Evolutionary conservation across 2,329 filamentous ascomycete species (phyloP), one percentile per base, ranked within the genome.

Genomic region (Colletotrichum lini): DNA sequence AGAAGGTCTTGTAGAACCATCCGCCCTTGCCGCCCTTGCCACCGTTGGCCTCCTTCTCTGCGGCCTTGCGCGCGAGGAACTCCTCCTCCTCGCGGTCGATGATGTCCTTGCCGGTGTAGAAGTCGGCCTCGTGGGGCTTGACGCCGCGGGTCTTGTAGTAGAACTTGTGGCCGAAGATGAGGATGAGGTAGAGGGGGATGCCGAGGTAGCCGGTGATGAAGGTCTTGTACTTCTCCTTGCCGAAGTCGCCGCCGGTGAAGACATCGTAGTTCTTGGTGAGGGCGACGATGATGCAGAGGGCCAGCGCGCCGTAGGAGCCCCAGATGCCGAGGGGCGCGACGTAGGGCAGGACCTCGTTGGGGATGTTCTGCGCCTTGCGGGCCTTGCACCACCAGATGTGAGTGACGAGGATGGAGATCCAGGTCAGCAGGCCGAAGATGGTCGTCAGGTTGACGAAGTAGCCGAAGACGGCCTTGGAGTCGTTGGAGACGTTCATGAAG

Each of bases 231-330:
- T 73, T 73, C 67, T 74, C 72, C 61, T 84, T 84, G 64, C 85
- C 86, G 58, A 74, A 77, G 75, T 81, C 86, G 84, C 75, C 83
- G 77, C 75, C 79, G 73, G 89, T 85, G 80, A 96, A 96, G 70
- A 92, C 91, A 67, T 89, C 86, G 81, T 90, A 96, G 85, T 94
- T 95, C 88, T 96, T 97, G 78, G 94, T 96, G 62, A 97, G 78
- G 2, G 92, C 89, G 72, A 96, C 93, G 44, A 96, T 78, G 77
- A 87, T 86, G 82, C 92, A 94, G 82, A 94, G 91, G 77, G 85
- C 83, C 2, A 96, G 85, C 0, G 92, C 92, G 70, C 84, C 83
- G 78, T 90, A 90, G 0, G 91, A 94, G 13, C 94, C 94, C 72
- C 80, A 88, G 47, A 90, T 82, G n/a, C 94, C 93, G 18, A 95